phyloP scores from a whole-genome alignment of 1,284 basidiomycete species.

The Filobasidium uniguttulatum region DNA sequence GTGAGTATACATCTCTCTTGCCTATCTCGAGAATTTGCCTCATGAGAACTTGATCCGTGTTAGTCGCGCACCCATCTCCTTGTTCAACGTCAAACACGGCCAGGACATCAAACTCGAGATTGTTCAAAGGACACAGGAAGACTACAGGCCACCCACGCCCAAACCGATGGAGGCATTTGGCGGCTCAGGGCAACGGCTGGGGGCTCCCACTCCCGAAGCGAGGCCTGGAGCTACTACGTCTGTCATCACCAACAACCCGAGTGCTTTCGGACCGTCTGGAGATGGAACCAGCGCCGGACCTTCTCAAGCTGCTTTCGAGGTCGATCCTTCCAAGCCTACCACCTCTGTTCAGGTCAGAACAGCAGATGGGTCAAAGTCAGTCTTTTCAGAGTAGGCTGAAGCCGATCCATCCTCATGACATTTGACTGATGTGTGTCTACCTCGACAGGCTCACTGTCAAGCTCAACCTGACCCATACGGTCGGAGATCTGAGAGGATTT shows the following conservation, averaged over 20 bases:
- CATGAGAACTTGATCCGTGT: background rate
- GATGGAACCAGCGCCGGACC: slow-evolving; percentile 19
- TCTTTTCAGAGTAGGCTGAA: slow-evolving; percentile 23
- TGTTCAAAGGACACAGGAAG: slow-evolving; percentile 56
- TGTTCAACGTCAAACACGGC: slow-evolving; percentile 62
- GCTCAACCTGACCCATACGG: slow-evolving; percentile 85
- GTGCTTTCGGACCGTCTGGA: slow-evolving; percentile 38
- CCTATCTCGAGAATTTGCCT: background rate
- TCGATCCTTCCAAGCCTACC: slow-evolving; percentile 65
- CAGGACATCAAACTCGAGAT: slow-evolving; percentile 82
- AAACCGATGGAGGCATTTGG: slow-evolving; percentile 45
- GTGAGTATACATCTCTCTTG: slow-evolving; percentile 38
- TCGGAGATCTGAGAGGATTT: slow-evolving; percentile 70
- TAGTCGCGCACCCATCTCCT: slow-evolving; percentile 61
- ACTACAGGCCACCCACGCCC: slow-evolving; percentile 46
- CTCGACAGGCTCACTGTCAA: slow-evolving; percentile 56
- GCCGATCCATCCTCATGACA: background rate
- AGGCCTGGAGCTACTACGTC: slow-evolving; percentile 20
- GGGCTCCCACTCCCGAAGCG: slow-evolving; percentile 46
- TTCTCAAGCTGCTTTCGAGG: slow-evolving; percentile 46
- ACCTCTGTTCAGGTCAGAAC: slow-evolving; percentile 85
- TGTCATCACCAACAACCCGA: slow-evolving; percentile 43
- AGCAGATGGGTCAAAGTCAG: slow-evolving; percentile 84
- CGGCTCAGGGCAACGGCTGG: slow-evolving; percentile 72
- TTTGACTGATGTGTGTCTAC: background rate